These are phyloP conservation scores for Nothophaeocryptopus gaeumannii DNA, from an alignment of 2,329 filamentous ascomycete species.

Conservation along the genomic window DNA sequence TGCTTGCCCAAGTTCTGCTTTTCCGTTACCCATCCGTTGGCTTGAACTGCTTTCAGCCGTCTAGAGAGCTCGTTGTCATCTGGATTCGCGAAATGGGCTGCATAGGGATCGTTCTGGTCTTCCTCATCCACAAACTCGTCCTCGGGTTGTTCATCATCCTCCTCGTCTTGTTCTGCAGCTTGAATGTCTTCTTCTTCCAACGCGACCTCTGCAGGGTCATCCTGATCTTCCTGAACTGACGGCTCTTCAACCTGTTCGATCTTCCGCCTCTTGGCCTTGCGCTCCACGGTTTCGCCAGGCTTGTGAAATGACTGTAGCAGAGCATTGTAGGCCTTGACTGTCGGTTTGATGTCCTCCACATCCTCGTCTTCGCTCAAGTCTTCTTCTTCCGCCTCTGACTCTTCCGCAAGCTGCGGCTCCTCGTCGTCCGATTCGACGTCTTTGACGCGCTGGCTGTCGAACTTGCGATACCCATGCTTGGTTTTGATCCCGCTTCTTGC, in stretches of 20 bases:
- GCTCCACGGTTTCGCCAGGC: constrained; percentile 40
- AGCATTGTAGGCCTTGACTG: constrained; percentile 52
- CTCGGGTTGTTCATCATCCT: constrained; percentile 24
- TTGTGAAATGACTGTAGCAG: constrained; percentile 56
- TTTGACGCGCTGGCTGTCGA: constrained; percentile 35
- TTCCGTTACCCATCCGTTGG: constrained; percentile 48
- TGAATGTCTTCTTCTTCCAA: constrained; percentile 36
- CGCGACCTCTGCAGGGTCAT: constrained; percentile 39
- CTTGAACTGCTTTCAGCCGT: constrained; percentile 47
- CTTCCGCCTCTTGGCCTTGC: constrained; percentile 55
- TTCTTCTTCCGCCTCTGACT: constrained; percentile 25
- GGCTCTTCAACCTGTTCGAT: constrained; percentile 33
- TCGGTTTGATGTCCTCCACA: constrained; percentile 29
- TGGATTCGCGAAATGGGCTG: constrained; percentile 70
- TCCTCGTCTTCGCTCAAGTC: constrained; percentile 32
- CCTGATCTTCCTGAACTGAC: constrained; percentile 44
- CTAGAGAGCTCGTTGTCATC: constrained; percentile 59
- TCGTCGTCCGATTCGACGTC: constrained; percentile 31
- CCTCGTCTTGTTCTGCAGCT: constrained; percentile 53
- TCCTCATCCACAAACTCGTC: constrained; percentile 20
- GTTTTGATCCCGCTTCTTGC: constrained; percentile 35
- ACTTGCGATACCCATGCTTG: constrained; percentile 33
- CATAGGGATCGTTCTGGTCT: constrained; percentile 62
- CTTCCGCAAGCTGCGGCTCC: constrained; percentile 19
- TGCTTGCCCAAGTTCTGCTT: constrained; percentile 22